phyloP scores from a whole-genome alignment of 495 filamentous ascomycete genomes.

The Terfezia claveryi region DNA sequence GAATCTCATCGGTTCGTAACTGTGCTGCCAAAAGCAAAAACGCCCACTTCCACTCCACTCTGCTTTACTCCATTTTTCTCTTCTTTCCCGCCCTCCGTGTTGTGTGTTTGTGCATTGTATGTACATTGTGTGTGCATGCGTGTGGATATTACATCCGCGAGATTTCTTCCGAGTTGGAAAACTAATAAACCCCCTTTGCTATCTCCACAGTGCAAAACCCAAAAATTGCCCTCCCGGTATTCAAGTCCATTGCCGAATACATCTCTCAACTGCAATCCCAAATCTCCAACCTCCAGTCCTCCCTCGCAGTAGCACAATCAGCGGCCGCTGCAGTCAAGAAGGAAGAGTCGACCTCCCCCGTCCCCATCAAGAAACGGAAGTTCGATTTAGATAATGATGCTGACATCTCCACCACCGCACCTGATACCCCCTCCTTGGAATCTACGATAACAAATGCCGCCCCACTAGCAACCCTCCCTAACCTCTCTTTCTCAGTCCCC shows the following conservation, averaged over 20 bases:
- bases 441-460: neutral
- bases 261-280: neutral
- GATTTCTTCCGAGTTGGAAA: neutral
- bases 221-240: neutral
- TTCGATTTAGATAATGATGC: neutral
- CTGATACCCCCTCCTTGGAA: neutral
- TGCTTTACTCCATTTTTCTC: neutral
- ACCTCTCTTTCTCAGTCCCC: constrained; percentile 32
- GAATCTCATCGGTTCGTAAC: neutral
- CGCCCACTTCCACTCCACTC: neutral
- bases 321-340: neutral
- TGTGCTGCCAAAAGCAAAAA: too few species aligned
- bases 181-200: neutral
- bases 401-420: neutral
- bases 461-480: constrained; percentile 12
- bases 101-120: neutral
- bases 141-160: neutral
- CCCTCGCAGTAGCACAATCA: neutral
- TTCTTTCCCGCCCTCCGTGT: neutral
- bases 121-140: neutral
- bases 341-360: neutral
- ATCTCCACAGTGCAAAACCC: neutral
- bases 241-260: neutral
- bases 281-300: neutral
- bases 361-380: neutral